Conservation (phyloP, 129 eudicot species). For the Silybum marianum region DNA sequence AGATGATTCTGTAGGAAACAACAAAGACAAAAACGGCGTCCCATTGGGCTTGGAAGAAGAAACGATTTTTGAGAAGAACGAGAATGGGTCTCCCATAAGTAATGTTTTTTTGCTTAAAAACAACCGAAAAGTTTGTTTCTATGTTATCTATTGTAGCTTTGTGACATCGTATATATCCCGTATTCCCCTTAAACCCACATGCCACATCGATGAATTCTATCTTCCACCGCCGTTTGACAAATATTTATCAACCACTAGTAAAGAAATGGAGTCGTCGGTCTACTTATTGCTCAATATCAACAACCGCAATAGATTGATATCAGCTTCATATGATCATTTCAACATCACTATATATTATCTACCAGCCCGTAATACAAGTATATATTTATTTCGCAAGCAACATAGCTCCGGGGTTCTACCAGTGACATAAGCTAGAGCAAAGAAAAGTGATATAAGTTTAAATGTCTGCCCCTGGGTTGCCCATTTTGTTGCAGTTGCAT, state of each 20-base stretch:
- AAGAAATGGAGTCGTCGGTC: too few relatives aligned
- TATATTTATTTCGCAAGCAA: neutral
- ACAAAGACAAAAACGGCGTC: too few relatives aligned
- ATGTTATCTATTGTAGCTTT: neutral
- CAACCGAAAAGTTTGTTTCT: neutral
- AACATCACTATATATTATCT: constrained; percentile 5
- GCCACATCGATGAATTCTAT: neutral
- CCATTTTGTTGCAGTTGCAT: neutral
- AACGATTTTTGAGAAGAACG: too few relatives aligned
- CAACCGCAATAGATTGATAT: constrained; percentile 7
- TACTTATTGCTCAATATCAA: neutral
- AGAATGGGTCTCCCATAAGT: too few relatives aligned
- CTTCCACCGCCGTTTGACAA: too few relatives aligned
- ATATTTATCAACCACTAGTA: too few relatives aligned
- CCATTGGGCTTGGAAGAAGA: too few relatives aligned
- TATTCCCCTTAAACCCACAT: constrained; percentile 17
- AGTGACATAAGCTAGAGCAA: neutral
- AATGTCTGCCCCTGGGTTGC: neutral
- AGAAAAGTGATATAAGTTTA: neutral
- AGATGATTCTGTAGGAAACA: too few relatives aligned
- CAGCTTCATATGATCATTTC: constrained; percentile 1
- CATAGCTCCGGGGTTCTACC: neutral
- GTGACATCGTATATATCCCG: neutral
- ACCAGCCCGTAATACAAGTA: neutral
- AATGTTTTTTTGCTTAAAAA: neutral